Evolutionary conservation across 108 stramenopile species (phyloP).

Genomic region (Schizochytrium sp.): DNA sequence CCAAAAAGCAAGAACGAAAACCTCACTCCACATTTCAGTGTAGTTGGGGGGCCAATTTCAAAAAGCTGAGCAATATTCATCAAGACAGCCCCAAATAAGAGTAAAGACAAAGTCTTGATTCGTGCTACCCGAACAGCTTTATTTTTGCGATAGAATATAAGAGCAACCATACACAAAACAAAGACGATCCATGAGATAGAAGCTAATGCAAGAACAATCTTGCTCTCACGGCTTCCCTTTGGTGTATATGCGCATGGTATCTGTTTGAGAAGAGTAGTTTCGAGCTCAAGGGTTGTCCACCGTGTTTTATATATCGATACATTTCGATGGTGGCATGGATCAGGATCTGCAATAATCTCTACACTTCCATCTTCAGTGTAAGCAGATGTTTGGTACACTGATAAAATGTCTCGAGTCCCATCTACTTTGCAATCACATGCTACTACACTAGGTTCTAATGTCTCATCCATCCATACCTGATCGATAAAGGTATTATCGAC

Average conservation of each 20-base stretch:
- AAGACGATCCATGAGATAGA: not conserved
- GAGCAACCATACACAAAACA: not conserved
- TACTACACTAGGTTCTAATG: not conserved
- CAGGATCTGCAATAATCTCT: not conserved
- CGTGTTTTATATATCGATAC: not conserved
- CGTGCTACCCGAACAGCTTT: not conserved
- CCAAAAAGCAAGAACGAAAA: not conserved
- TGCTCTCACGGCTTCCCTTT: not conserved
- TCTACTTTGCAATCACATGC: conserved; percentile 51
- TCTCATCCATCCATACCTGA: not conserved
- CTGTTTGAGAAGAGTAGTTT: not conserved
- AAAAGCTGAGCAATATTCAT: not conserved
- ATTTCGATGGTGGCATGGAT: not conserved
- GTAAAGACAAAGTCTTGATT: not conserved
- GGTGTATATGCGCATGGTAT: not conserved
- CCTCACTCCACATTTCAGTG: not conserved
- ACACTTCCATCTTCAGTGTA: not conserved
- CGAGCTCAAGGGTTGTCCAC: not conserved
- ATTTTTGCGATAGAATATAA: not conserved
- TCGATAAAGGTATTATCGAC: not conserved
- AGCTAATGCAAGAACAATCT: not conserved
- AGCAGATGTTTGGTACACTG: not conserved
- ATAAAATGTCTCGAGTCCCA: not conserved
- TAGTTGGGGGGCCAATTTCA: not conserved
- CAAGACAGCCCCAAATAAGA: not conserved